phyloP scores from a whole-genome alignment of 2,329 filamentous ascomycete species.

The Thielaviopsis populi region DNA sequence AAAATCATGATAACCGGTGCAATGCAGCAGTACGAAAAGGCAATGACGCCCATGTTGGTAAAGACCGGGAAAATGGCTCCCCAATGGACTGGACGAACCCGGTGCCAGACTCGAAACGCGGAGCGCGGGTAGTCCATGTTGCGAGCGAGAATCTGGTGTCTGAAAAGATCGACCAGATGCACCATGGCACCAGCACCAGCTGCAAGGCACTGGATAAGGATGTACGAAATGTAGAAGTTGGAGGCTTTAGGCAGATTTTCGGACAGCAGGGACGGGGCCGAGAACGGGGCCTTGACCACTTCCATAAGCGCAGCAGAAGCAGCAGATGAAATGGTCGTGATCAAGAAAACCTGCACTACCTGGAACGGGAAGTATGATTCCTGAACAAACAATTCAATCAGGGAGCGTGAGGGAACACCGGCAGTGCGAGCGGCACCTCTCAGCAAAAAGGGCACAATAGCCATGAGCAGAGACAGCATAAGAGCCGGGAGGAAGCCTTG shows the following conservation, averaged over 20 bases:
- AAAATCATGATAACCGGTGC: slow-evolving; percentile 75
- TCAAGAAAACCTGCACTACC: slow-evolving; percentile 70
- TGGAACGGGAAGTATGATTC: slow-evolving; percentile 70
- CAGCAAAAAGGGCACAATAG: slow-evolving; percentile 62
- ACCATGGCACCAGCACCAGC: slow-evolving; percentile 61
- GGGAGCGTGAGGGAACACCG: slow-evolving; percentile 54
- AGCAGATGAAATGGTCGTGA: slow-evolving; percentile 63
- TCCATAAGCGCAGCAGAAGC: slow-evolving; percentile 49
- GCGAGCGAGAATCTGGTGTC: slow-evolving; percentile 46
- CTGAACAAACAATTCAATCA: slow-evolving; percentile 63
- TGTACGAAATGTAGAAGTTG: slow-evolving; percentile 86
- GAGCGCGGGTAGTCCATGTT: slow-evolving; percentile 66
- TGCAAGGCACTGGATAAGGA: slow-evolving; percentile 77
- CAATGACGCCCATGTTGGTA: slow-evolving; percentile 66
- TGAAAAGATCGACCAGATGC: slow-evolving; percentile 49
- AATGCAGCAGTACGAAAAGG: slow-evolving; percentile 74
- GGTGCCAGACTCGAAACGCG: slow-evolving; percentile 65
- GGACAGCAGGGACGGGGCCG: slow-evolving; percentile 38
- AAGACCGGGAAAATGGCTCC: slow-evolving; percentile 70
- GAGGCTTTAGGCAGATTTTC: slow-evolving; percentile 58
- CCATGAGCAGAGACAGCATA: slow-evolving; percentile 66
- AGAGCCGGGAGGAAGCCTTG: slow-evolving; percentile 71
- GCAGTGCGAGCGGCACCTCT: slow-evolving; percentile 57
- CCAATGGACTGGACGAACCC: slow-evolving; percentile 61
- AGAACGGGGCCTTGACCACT: slow-evolving; percentile 32